These are phyloP conservation scores for Moniliella sp. DNA, from an alignment of 1,284 basidiomycete species.

Conservation along the genomic window DNA sequence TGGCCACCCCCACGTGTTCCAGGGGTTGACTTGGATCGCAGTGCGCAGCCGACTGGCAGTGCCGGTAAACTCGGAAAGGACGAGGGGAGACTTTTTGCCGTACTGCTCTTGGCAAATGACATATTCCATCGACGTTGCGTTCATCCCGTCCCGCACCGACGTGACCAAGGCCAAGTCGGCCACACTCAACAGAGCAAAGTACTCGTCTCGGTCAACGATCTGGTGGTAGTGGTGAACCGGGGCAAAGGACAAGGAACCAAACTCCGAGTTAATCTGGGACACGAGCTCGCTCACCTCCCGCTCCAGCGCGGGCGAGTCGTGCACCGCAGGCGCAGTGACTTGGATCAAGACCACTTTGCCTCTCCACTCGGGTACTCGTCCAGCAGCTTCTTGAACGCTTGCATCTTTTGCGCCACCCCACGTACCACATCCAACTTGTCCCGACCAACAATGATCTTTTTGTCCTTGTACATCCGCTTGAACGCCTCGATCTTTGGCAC, in stretches of 20 bases:
- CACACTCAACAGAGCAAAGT: constrained; percentile 81
- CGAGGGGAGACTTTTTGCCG: constrained; percentile 52
- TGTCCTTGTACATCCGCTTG: constrained; percentile 65
- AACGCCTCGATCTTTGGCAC: constrained; percentile 70
- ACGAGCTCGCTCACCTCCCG: constrained; percentile 81
- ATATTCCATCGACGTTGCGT: constrained; percentile 86
- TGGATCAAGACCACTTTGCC: constrained; percentile 54
- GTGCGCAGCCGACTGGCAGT: constrained; percentile 67
- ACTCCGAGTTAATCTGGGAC: constrained; percentile 85
- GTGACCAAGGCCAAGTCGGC: constrained; percentile 91
- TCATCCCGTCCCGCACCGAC: constrained; percentile 89
- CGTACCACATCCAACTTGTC: constrained; percentile 96
- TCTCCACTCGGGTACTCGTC: constrained; percentile 86
- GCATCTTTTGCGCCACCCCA: constrained; percentile 87
- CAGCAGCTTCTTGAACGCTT: constrained; percentile 82
- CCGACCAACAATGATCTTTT: constrained; percentile 91
- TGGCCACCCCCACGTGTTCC: constrained; percentile 67
- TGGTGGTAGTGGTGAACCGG: constrained; percentile 99
- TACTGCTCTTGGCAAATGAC: constrained; percentile 70
- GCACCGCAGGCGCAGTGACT: constrained; percentile 82
- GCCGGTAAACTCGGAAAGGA: constrained; percentile 92
- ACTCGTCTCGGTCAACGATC: constrained; percentile 77
- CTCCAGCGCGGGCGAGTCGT: constrained; percentile 80
- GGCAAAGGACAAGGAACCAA: constrained; percentile 80
- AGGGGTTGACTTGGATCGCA: constrained; percentile 51